phyloP scores from a whole-genome alignment of 116 monocot species.

The Zostera marina region DNA sequence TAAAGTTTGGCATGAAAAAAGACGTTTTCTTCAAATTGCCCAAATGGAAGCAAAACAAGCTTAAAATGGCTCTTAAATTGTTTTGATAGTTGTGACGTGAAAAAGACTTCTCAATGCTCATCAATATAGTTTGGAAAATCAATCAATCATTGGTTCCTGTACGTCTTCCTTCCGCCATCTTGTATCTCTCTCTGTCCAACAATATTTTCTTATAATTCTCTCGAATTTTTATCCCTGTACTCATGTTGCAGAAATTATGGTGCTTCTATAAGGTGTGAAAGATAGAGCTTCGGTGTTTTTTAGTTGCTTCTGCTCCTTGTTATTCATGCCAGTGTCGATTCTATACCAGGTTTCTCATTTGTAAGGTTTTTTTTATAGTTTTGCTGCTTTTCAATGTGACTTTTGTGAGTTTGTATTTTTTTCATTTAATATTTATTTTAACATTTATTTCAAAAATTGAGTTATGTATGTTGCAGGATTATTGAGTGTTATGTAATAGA shows the following conservation, averaged over 20 bases:
- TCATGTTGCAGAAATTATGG: constrained; percentile 7
- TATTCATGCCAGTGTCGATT: constrained; percentile 1
- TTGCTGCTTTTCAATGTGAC: constrained; percentile 12
- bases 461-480: constrained; percentile 4
- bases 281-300: constrained; percentile 34
- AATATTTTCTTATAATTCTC: not conserved
- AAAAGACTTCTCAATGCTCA: not conserved
- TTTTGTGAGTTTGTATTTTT: constrained; percentile 20
- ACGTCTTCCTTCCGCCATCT: not conserved
- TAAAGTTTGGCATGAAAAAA: constrained; percentile 67
- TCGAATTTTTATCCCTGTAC: not conserved
- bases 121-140: not conserved
- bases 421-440: not conserved
- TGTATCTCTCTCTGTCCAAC: not conserved
- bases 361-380: not conserved
- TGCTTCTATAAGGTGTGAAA: constrained; percentile 3
- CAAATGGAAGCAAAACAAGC: constrained; percentile 95
- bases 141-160: not conserved
- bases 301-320: constrained; percentile 29
- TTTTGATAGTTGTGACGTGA: constrained; percentile 20
- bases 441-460: not conserved
- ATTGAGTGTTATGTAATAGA: constrained; percentile 3
- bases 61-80: constrained; percentile 54
- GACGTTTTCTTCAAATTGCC: constrained; percentile 70
- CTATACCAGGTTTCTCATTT: constrained; percentile 2